These are phyloP conservation scores for Eutrema japonicum DNA, from an alignment of 345 rosid species.

Conservation along the genomic window DNA sequence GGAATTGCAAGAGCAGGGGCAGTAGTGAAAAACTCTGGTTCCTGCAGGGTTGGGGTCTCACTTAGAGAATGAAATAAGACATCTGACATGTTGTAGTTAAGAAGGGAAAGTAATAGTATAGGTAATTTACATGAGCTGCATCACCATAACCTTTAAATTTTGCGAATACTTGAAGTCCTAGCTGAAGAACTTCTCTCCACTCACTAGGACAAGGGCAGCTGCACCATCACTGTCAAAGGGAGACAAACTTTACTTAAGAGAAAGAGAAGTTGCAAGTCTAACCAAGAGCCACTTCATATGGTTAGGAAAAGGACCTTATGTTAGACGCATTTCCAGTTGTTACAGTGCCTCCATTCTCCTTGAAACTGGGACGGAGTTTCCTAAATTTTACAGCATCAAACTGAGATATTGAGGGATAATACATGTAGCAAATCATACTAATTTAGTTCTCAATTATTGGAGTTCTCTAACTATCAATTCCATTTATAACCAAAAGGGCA, in stretches of 20 bases:
- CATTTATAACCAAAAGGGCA: not conserved
- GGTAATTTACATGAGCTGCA: conserved; percentile 82
- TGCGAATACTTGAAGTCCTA: conserved; percentile 82
- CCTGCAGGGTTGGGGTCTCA: conserved; percentile 54
- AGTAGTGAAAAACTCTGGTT: conserved; percentile 91
- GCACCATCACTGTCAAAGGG: conserved; percentile 83
- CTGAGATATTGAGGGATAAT: conserved; percentile 47
- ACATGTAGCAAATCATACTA: not conserved
- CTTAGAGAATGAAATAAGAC: conserved; percentile 24
- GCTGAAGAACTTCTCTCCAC: conserved; percentile 76
- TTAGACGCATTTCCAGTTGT: conserved; percentile 99
- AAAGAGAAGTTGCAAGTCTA: conserved; percentile 13
- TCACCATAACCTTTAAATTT: conserved; percentile 86
- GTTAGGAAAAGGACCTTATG: conserved; percentile 62
- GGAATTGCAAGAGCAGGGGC: conserved; percentile 98
- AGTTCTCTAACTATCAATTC: not conserved
- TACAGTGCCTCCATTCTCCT: conserved; percentile 85
- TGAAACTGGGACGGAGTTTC: conserved; percentile 96
- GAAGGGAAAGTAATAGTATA: not conserved
- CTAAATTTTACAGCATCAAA: conserved; percentile 89
- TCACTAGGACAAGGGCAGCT: conserved; percentile 90
- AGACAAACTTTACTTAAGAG: not conserved
- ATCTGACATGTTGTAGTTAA: not conserved
- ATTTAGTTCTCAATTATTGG: not conserved
- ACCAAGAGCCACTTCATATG: conserved; percentile 13